A percentile compares a stretch with the other conserved stretches of the same genome.
phyloP scores from a whole-genome alignment of 2,329 filamentous ascomycete genomes.

The Nothopassalora personata region DNA sequence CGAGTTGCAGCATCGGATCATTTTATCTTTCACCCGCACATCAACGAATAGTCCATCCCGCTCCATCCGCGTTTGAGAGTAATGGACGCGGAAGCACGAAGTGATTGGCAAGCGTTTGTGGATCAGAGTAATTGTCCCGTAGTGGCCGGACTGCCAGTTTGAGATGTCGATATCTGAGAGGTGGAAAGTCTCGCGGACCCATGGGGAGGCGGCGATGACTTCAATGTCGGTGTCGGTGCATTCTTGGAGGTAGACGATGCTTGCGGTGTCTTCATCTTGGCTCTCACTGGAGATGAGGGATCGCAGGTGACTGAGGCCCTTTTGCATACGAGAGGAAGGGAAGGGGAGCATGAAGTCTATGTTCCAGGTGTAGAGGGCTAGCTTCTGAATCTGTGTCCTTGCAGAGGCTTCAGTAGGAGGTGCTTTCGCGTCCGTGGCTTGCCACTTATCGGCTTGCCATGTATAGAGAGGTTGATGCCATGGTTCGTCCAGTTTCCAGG shows the following conservation, averaged over 20 bases:
- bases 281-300: conserved; percentile 21
- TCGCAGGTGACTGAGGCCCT: conserved; percentile 38
- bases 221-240: conserved; percentile 45
- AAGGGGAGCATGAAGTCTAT: conserved; percentile 44
- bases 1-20: conserved; percentile 50
- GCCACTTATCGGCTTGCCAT: conserved; percentile 14
- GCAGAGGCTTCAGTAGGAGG: not conserved
- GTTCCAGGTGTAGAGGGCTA: conserved; percentile 43
- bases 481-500: conserved; percentile 23
- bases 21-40: conserved; percentile 31
- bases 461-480: conserved; percentile 19
- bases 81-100: conserved; percentile 49
- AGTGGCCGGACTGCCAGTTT: conserved; percentile 44
- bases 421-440: not conserved
- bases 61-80: conserved; percentile 43
- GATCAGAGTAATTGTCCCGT: conserved; percentile 52
- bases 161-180: conserved; percentile 44
- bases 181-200: conserved; percentile 46
- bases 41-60: conserved; percentile 55
- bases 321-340: conserved; percentile 37
- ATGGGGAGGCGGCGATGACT: conserved; percentile 41
- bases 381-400: too few relatives aligned
- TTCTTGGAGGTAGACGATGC: conserved; percentile 51
- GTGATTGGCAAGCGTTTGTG: conserved; percentile 44
- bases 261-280: not conserved